Conservation (phyloP, 352 stramenopile species). For the Poterioochromonas sp. region DNA sequence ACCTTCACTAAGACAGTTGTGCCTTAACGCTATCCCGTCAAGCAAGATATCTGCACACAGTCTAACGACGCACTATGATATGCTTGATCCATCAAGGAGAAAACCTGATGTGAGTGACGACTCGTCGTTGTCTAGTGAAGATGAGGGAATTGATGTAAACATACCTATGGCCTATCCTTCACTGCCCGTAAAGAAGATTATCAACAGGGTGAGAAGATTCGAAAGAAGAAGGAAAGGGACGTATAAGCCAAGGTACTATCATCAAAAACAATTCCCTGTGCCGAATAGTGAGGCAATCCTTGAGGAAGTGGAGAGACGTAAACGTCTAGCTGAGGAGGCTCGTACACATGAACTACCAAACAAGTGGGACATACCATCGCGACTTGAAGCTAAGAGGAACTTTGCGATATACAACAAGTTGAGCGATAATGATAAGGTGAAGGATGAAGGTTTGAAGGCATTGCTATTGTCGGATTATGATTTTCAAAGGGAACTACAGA, state of each 20-base stretch:
- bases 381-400: constrained; percentile 27
- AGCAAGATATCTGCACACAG: constrained; percentile 30
- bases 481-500: constrained; percentile 29
- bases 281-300: constrained; percentile 24
- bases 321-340: constrained; percentile 9
- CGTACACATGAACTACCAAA: constrained; percentile 30
- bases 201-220: constrained; percentile 29
- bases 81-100: constrained; percentile 26
- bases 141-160: constrained; percentile 24
- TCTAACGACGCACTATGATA: constrained; percentile 28
- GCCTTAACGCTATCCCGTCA: constrained; percentile 24
- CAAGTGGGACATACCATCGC: constrained; percentile 24
- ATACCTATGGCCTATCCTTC: constrained; percentile 30
- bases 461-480: constrained; percentile 25
- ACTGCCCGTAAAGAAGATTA: constrained; percentile 29
- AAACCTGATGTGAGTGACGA: constrained; percentile 23
- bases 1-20: constrained; percentile 29
- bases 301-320: constrained; percentile 9
- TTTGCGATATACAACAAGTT: constrained; percentile 31
- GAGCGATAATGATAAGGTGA: constrained; percentile 28
- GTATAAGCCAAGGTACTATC: constrained; percentile 28
- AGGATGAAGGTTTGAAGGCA: constrained; percentile 28
- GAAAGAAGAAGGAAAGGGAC: constrained; percentile 29
- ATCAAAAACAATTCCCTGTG: constrained; percentile 31
- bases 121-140: constrained; percentile 28